Percentiles rank a stretch among this genome's conserved stretches.
phyloP scores from a whole-genome alignment of 805 yeast species.

The Nakazawaea peltata region DNA sequence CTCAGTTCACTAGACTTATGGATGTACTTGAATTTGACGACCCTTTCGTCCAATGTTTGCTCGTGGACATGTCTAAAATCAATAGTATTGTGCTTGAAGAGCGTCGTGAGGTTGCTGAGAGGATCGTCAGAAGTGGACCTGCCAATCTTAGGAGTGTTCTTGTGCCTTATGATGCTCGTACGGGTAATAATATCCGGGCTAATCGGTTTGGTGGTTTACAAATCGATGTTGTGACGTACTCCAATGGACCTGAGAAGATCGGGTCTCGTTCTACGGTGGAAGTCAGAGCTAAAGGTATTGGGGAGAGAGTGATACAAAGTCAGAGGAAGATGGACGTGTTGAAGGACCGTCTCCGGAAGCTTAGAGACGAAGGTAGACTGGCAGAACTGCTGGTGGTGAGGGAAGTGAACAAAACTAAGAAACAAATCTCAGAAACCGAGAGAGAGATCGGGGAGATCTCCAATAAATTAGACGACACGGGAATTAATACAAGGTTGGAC shows the following conservation, averaged over 20 bases:
- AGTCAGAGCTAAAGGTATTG: constrained; percentile 9
- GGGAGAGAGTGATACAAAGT: constrained; percentile 15
- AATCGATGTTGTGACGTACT: constrained; percentile 45
- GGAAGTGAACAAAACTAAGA: constrained; percentile 14
- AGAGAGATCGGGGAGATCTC: constrained; percentile 22
- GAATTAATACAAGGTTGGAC: constrained; percentile 31
- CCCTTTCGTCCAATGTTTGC: constrained; percentile 45
- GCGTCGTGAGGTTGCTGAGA: constrained; percentile 43
- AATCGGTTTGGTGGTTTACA: constrained; percentile 35
- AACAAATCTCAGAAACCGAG: constrained; percentile 13
- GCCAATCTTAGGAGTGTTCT: constrained; percentile 33
- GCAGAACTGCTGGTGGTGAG: constrained; percentile 13
- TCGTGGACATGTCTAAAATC: constrained; percentile 55
- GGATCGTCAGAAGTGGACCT: constrained; percentile 25
- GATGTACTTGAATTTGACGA: constrained; percentile 54
- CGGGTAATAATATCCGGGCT: constrained; percentile 37
- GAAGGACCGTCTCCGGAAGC: constrained; percentile 5
- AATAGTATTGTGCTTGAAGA: constrained; percentile 52
- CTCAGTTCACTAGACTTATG: constrained; percentile 35
- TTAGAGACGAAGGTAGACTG: constrained; percentile 12
- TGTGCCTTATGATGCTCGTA: constrained; percentile 29
- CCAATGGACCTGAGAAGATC: constrained; percentile 4
- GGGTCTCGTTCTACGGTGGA: constrained; percentile 11
- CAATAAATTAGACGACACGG: constrained; percentile 34
- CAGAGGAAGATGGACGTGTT: constrained; percentile 10